phyloP scores from a whole-genome alignment of 495 filamentous ascomycete species.

The Aspergillus panamensis region DNA sequence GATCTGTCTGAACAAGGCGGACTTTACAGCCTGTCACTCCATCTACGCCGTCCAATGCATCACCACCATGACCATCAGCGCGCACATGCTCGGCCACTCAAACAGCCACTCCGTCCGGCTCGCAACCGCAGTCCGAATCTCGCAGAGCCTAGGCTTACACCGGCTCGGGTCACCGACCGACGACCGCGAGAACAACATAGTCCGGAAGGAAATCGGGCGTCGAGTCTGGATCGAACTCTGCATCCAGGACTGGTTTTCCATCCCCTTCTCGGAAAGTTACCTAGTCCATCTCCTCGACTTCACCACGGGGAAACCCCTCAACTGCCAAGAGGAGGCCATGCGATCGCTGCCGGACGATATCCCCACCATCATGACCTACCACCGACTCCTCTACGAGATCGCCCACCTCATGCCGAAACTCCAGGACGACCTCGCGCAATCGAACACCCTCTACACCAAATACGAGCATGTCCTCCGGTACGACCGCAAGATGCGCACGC shows the following conservation, averaged over 20 bases:
- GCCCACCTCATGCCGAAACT: constrained; percentile 41
- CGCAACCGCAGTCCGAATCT: constrained; percentile 39
- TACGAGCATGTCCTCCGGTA: constrained; percentile 44
- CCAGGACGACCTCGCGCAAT: constrained; percentile 35
- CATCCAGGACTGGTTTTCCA: constrained; percentile 49
- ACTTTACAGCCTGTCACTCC: constrained; percentile 16
- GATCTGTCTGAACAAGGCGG: constrained; percentile 1
- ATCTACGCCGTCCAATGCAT: constrained; percentile 45
- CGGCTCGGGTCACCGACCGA: constrained; percentile 28
- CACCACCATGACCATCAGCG: constrained; percentile 41
- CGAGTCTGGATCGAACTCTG: constrained; percentile 45
- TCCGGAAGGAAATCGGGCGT: constrained; percentile 39
- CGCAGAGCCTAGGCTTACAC: constrained; percentile 36
- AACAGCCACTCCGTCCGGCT: constrained; percentile 40
- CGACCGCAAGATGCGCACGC: constrained; percentile 41
- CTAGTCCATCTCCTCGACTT: constrained; percentile 41
- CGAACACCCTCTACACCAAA: constrained; percentile 29
- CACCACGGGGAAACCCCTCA: constrained; percentile 36
- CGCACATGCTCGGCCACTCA: constrained; percentile 46
- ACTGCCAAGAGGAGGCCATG: constrained; percentile 42
- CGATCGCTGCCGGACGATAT: constrained; percentile 25
- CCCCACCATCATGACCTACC: constrained; percentile 41
- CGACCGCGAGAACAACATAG: constrained; percentile 27
- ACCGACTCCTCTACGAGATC: constrained; percentile 36
- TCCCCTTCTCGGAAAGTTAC: constrained; percentile 47